Evolutionary conservation across 352 stramenopile species (phyloP), one percentile per base, ranked within the genome.

Genomic region (Phytopythium mirpurense): DNA sequence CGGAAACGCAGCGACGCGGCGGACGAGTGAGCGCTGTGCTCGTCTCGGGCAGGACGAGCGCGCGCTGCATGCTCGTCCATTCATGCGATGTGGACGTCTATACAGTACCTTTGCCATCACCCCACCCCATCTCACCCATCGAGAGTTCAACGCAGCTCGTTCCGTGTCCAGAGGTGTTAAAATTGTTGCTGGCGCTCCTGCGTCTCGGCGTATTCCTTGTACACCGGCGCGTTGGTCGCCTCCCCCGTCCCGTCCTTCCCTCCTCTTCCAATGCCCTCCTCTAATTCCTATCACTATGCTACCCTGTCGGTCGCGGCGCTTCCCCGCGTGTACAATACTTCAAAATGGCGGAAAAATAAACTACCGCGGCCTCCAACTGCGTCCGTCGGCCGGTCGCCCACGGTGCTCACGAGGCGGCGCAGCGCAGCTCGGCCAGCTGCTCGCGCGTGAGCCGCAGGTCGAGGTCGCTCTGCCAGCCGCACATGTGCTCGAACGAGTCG

Each of bases 401-500:
- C n/a, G n/a, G n/a, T n/a, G n/a, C n/a, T 68, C 65, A 75, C 60
- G 65, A 55, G 62, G 60, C 54, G 51, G 62, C 56, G 29, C 75
- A 79, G 21, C 75, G 80, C 60, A 90, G 62, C 51, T 90, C 77
- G 2, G 73, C 77, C n/a, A 94, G 66, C 65, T 94, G 83, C 34
- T 70, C 70, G 19, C 78, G 75, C 35, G 81, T 90, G 38, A 94
- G 74, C 42, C 78, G 77, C 62, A 94, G 54, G 50, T 94, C 83
- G 11, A 92, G 55, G 59, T 81, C 78, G 60, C 68, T 83, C 34
- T 72, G 57, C 77, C 78, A 92, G 45, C 65, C 70, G 54, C 83
- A 94, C 83, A 94, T 92, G 42, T 94, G 81, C 59, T 94, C 81
- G 53, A 94, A 90, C 55, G 79, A 92, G 54, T 90, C 75, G 60